Conservation (phyloP, 2,329 filamentous ascomycete species). For the Eurotiales sp. region DNA sequence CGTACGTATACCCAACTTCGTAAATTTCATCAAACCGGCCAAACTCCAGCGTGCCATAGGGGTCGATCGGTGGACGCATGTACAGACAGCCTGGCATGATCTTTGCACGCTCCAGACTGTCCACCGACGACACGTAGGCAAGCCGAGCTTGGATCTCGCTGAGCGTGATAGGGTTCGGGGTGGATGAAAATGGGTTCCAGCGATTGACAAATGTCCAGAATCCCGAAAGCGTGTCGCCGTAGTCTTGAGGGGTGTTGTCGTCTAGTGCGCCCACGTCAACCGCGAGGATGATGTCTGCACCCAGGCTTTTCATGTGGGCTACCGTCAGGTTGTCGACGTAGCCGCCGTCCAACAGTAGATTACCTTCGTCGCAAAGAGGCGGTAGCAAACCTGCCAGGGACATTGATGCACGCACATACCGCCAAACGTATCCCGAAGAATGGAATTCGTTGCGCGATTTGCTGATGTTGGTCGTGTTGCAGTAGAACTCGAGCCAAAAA, state of each 20-base stretch:
- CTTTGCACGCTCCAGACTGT: conserved; percentile 91
- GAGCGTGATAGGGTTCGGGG: conserved; percentile 88
- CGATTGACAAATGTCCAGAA: conserved; percentile 93
- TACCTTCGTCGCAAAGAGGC: conserved; percentile 92
- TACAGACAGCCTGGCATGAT: conserved; percentile 86
- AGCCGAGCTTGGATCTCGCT: conserved; percentile 93
- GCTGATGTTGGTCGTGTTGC: conserved; percentile 98
- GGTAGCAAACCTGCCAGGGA: conserved; percentile 88
- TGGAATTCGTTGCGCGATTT: conserved; percentile 90
- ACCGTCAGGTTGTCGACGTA: conserved; percentile 98
- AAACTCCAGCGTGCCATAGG: conserved; percentile 92
- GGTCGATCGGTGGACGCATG: conserved; percentile 91
- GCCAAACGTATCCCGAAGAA: conserved; percentile 94
- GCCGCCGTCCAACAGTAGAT: conserved; percentile 92
- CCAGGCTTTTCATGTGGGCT: conserved; percentile 91
- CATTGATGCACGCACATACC: conserved; percentile 96
- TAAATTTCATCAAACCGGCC: conserved; percentile 98
- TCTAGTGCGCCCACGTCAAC: conserved; percentile 91
- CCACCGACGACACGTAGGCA: conserved; percentile 91
- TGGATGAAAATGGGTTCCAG: conserved; percentile 90
- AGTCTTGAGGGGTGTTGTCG: conserved; percentile 84
- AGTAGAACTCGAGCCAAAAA: conserved; percentile 98
- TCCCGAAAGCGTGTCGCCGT: conserved; percentile 90
- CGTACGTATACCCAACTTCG: conserved; percentile 79
- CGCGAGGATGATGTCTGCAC: conserved; percentile 91